A percentile compares a stretch with the other conserved stretches of the same genome.
These are phyloP conservation scores for Coemansia sp. DNA, from an alignment of 192 early-diverging fungal species.

Conservation along the genomic window DNA sequence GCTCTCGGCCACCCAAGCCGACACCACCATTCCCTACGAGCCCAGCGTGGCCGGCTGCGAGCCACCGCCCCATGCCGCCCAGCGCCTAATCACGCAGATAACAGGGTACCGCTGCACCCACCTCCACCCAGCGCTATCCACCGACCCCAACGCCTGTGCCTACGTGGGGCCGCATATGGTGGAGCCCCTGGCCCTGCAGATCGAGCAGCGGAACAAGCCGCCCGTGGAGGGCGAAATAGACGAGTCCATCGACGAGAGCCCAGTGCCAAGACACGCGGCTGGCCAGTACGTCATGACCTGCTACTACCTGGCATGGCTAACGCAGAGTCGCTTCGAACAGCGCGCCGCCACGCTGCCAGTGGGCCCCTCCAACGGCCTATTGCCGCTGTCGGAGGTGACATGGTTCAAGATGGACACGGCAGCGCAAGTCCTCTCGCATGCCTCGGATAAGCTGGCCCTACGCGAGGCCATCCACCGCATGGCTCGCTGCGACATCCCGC, in stretches of 20 bases:
- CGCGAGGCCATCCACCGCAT: slow-evolving; percentile 45
- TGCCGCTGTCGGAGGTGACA: slow-evolving; percentile 41
- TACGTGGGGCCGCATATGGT: slow-evolving; percentile 50
- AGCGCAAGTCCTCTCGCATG: slow-evolving; percentile 45
- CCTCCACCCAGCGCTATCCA: slow-evolving; percentile 22
- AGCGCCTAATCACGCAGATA: slow-evolving; percentile 37
- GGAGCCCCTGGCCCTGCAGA: slow-evolving; percentile 44
- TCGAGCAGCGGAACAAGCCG: slow-evolving; percentile 30
- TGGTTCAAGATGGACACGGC: slow-evolving; percentile 55
- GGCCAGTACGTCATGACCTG: slow-evolving; percentile 39
- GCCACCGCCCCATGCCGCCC: slow-evolving; percentile 38
- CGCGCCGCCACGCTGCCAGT: slow-evolving; percentile 32
- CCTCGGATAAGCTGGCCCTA: slow-evolving; percentile 38
- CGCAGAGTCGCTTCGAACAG: slow-evolving; percentile 40
- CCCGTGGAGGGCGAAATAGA: neutral
- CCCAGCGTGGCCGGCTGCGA: slow-evolving; percentile 37
- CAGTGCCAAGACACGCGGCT: neutral
- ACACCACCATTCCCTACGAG: neutral
- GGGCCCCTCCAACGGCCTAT: slow-evolving; percentile 12
- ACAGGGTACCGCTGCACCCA: slow-evolving; percentile 51
- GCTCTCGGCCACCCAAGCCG: neutral
- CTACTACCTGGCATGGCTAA: slow-evolving; percentile 49
- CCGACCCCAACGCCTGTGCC: slow-evolving; percentile 22
- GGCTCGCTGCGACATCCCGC: slow-evolving; percentile 10
- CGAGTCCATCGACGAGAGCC: neutral